phyloP scores from a whole-genome alignment of 768 basidiomycete genomes.

The Hebeloma cylindrosporum region DNA sequence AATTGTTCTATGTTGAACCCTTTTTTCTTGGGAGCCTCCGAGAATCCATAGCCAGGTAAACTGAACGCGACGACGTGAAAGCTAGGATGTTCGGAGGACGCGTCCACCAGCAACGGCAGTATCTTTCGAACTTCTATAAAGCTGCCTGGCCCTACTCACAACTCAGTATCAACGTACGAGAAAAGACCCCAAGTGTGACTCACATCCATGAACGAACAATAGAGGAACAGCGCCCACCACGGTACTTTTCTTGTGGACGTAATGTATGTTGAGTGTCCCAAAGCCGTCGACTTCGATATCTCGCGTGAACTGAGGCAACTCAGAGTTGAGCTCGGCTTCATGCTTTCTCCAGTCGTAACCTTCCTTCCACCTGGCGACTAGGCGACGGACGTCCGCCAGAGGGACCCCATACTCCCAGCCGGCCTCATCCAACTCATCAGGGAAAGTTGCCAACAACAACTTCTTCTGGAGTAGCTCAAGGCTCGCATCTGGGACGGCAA shows the following conservation, averaged over 20 bases:
- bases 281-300: conserved; percentile 50
- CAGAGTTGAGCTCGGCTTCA: conserved; percentile 49
- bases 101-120: conserved; percentile 48
- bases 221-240: conserved; percentile 44
- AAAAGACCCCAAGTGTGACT: conserved; percentile 14
- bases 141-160: conserved; percentile 56
- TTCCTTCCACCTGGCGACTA: conserved; percentile 46
- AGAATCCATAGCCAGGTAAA: conserved; percentile 64
- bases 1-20: conserved; percentile 49
- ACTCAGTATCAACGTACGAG: background rate
- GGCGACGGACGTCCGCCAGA: conserved; percentile 46
- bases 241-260: conserved; percentile 54
- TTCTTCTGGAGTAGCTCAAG: conserved; percentile 45
- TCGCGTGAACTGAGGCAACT: conserved; percentile 55
- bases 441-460: conserved; percentile 48
- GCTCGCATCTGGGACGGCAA: conserved; percentile 44
- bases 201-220: conserved; percentile 53
- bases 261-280: conserved; percentile 51
- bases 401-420: conserved; percentile 55
- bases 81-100: conserved; percentile 44
- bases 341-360: conserved; percentile 57
- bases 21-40: conserved; percentile 49
- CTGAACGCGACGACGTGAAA: conserved; percentile 65
- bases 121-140: conserved; percentile 60
- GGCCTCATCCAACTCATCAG: conserved; percentile 55